phyloP scores from a whole-genome alignment of 192 early-diverging fungal species.

The Coemansia sp. region DNA sequence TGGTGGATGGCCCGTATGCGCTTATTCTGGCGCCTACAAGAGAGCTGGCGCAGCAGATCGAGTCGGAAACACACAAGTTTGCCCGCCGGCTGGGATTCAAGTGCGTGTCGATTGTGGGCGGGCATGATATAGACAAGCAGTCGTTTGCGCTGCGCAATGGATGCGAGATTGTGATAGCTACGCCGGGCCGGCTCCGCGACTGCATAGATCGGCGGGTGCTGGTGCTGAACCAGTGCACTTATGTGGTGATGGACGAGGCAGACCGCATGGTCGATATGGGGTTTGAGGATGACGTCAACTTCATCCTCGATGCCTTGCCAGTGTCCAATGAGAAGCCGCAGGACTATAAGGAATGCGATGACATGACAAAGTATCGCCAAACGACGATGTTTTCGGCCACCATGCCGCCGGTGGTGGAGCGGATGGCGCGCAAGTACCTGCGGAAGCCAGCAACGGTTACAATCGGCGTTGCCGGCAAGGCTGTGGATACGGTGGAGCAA shows the following conservation, averaged over 20 bases:
- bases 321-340: slow-evolving; percentile 89
- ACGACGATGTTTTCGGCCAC: slow-evolving; percentile 99
- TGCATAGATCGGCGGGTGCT: slow-evolving; percentile 85
- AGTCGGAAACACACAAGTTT: slow-evolving; percentile 90
- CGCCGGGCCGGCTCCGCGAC: slow-evolving; percentile 94
- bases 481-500: slow-evolving; percentile 95
- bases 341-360: slow-evolving; percentile 55
- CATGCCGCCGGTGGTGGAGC: slow-evolving; percentile 93
- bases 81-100: slow-evolving; percentile 79
- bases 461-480: slow-evolving; percentile 95
- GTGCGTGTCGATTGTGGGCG: slow-evolving; percentile 80
- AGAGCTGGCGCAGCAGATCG: slow-evolving; percentile 97
- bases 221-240: slow-evolving; percentile 90
- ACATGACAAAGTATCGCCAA: slow-evolving; percentile 67
- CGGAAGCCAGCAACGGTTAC: slow-evolving; percentile 88
- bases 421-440: slow-evolving; percentile 91
- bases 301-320: slow-evolving; percentile 91
- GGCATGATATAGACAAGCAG: slow-evolving; percentile 87
- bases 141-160: slow-evolving; percentile 84
- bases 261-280: slow-evolving; percentile 95
- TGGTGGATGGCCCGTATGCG: slow-evolving; percentile 86
- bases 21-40: slow-evolving; percentile 94
- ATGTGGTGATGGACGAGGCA: slow-evolving; percentile 99
- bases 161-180: slow-evolving; percentile 96
- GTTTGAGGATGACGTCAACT: slow-evolving; percentile 94